phyloP scores from a whole-genome alignment of 2,329 filamentous ascomycete species.

The Botrytis medusae region DNA sequence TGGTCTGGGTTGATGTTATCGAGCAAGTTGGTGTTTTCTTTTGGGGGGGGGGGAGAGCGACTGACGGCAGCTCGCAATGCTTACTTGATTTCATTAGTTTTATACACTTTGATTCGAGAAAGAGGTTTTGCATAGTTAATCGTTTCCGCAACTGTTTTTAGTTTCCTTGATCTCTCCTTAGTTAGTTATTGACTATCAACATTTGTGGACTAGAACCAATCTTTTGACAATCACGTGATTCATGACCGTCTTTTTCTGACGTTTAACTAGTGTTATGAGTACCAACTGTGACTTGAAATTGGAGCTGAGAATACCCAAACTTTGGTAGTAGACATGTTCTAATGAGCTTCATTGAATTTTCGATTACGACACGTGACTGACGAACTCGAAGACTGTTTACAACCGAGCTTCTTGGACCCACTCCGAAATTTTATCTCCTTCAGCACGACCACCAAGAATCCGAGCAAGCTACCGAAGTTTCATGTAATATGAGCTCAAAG shows the following conservation, averaged over 20 bases:
- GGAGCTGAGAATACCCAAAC: background rate
- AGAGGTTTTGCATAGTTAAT: background rate
- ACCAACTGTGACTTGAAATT: background rate
- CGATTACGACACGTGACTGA: fast-evolving
- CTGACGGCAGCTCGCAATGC: background rate
- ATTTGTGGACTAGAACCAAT: background rate
- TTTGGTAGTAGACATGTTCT: background rate
- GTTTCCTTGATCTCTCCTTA: background rate
- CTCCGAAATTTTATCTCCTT: background rate
- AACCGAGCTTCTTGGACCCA: background rate
- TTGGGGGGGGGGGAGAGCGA: background rate
- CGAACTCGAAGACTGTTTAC: background rate
- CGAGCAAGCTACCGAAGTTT: background rate
- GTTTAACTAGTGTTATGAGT: background rate
- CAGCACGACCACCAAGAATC: background rate
- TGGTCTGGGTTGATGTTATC: background rate
- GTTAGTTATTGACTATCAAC: background rate
- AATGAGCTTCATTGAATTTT: background rate
- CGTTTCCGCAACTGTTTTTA: background rate
- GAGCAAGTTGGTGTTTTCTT: background rate
- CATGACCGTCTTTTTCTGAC: fast-evolving
- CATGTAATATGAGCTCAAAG: background rate
- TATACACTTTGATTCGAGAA: background rate
- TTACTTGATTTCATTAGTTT: background rate
- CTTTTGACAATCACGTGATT: background rate